phyloP scores from a whole-genome alignment of 306 rosid genomes.

The Ammopiptanthus mongolicus region DNA sequence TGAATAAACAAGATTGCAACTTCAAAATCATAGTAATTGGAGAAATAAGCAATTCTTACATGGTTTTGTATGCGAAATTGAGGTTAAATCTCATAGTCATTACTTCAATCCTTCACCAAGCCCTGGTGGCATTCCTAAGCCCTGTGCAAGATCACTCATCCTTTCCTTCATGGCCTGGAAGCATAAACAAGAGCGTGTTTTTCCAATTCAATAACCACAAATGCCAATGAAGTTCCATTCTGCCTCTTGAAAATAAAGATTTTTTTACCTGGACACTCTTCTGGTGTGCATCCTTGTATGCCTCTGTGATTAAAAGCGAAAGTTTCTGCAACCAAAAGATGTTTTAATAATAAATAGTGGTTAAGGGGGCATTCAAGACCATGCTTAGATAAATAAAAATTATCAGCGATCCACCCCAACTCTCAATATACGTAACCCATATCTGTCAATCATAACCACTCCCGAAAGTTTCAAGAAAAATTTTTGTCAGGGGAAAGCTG shows the following conservation, averaged over 20 bases:
- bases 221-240: background rate
- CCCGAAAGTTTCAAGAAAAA: background rate
- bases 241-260: background rate
- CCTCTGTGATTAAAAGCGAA: slow-evolving; percentile 72
- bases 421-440: background rate
- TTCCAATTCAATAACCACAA: slow-evolving; percentile 2
- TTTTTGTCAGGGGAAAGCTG: background rate
- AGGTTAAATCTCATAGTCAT: slow-evolving; percentile 27
- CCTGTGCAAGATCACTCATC: slow-evolving; percentile 49
- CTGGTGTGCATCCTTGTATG: slow-evolving; percentile 82
- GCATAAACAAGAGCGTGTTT: slow-evolving; percentile 12
- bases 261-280: slow-evolving; percentile 64
- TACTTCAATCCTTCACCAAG: slow-evolving; percentile 38
- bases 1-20: slow-evolving; percentile 3
- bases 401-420: background rate
- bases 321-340: slow-evolving; percentile 53
- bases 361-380: background rate
- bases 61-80: slow-evolving; percentile 48
- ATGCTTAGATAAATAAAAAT: background rate
- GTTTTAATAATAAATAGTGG: background rate
- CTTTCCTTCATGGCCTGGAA: slow-evolving; percentile 57
- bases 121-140: slow-evolving; percentile 48
- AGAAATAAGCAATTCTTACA: slow-evolving; percentile 29
- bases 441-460: background rate
- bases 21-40: slow-evolving; percentile 16